Evolutionary conservation across 495 filamentous ascomycete genomes (phyloP).

Genomic region (Viridothelium virens): DNA sequence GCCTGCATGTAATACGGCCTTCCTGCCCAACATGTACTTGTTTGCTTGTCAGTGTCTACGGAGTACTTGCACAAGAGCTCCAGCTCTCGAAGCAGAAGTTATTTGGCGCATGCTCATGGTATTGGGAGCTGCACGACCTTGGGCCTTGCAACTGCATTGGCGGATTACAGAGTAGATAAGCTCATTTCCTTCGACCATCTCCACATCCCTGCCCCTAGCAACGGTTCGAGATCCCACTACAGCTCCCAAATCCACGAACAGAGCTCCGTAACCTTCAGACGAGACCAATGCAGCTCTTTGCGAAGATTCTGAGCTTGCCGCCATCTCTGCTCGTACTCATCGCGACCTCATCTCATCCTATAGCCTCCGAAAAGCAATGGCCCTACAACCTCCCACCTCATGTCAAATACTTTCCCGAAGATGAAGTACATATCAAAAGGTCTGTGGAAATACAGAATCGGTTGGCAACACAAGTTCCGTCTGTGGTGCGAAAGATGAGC

Average conservation of each 20-base stretch:
- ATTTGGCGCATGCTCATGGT: too few relatives aligned
- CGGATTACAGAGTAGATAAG: too few relatives aligned
- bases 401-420: slow-evolving; percentile 38
- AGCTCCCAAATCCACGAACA: neutral
- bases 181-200: too few relatives aligned
- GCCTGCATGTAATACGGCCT: neutral
- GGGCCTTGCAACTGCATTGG: neutral
- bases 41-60: neutral
- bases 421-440: slow-evolving; percentile 33
- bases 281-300: slow-evolving; percentile 2
- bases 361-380: slow-evolving; percentile 19
- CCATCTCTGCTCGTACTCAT: neutral
- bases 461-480: slow-evolving; percentile 31
- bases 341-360: neutral
- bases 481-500: slow-evolving; percentile 67
- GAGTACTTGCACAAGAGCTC: neutral
- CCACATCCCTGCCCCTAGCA: too few relatives aligned
- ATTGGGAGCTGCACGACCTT: neutral
- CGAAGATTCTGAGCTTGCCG: neutral
- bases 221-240: neutral
- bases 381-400: slow-evolving; percentile 41
- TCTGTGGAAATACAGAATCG: slow-evolving; percentile 31
- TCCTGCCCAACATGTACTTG: neutral
- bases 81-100: neutral
- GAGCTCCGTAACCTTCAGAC: neutral